Percentiles rank a stretch among this genome's conserved stretches.
phyloP scores from a whole-genome alignment of 768 basidiomycete genomes.

The Rhizopogon rudus region DNA sequence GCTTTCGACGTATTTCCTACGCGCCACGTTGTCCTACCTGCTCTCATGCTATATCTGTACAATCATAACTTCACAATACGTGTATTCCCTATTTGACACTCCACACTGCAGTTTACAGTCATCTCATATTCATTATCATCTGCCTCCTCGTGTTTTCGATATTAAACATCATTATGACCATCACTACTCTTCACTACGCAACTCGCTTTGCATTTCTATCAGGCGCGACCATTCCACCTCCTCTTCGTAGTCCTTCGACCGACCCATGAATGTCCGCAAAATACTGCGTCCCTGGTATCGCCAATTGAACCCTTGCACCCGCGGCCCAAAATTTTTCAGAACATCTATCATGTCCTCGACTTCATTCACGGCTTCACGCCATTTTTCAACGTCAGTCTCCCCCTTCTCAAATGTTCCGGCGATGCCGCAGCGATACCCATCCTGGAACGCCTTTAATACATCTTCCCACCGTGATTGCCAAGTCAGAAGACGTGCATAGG shows the following conservation, averaged over 20 bases:
- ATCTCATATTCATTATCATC: not conserved
- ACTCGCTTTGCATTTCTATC: constrained; percentile 43
- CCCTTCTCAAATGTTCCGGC: constrained; percentile 60
- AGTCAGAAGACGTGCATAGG: constrained; percentile 76
- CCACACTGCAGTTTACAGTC: constrained; percentile 6
- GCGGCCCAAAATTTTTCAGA: constrained; percentile 77
- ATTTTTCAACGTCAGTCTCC: constrained; percentile 61
- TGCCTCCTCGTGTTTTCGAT: not conserved
- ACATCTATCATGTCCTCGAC: constrained; percentile 84
- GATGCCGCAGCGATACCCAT: constrained; percentile 72
- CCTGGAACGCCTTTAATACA: constrained; percentile 77
- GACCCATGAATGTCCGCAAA: constrained; percentile 83
- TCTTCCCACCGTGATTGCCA: constrained; percentile 72
- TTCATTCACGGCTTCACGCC: constrained; percentile 72
- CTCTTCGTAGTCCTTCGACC: constrained; percentile 84
- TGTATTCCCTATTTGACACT: constrained; percentile 1
- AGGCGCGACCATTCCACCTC: constrained; percentile 80
- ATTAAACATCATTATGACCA: not conserved
- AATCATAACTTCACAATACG: not conserved
- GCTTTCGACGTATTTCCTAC: not conserved
- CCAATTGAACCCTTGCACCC: constrained; percentile 64
- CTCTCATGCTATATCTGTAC: not conserved
- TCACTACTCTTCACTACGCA: constrained; percentile 14
- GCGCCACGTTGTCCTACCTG: not conserved
- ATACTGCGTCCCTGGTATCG: constrained; percentile 81